phyloP scores from a whole-genome alignment of 202 grass and related monocot genomes.

The Eragrostis tef region DNA sequence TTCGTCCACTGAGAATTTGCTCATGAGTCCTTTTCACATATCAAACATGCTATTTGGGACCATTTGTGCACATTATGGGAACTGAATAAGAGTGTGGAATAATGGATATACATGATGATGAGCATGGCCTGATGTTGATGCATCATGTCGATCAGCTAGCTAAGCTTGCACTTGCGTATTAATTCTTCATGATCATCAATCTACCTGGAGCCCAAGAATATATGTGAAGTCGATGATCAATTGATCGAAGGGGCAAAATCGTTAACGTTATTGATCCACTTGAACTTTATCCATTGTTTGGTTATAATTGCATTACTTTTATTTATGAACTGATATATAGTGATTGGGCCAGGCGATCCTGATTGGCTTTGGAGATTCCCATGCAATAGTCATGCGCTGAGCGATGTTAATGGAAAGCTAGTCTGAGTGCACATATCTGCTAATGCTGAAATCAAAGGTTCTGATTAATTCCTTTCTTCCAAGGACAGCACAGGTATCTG shows the following conservation, averaged over 20 bases:
- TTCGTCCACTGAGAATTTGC: constrained; percentile 43
- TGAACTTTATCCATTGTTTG: constrained; percentile 34
- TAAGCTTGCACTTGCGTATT: constrained; percentile 52
- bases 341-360: constrained; percentile 23
- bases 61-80: constrained; percentile 10
- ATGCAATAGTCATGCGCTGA: constrained; percentile 32
- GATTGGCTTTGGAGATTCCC: constrained; percentile 31
- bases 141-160: constrained; percentile 60
- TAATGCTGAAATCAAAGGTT: constrained; percentile 10
- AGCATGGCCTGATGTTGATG: constrained; percentile 47
- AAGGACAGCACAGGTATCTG: constrained; percentile 28
- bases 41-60: constrained; percentile 48
- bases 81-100: constrained; percentile 44
- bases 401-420: constrained; percentile 34
- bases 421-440: constrained; percentile 27
- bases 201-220: constrained; percentile 43
- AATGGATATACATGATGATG: constrained; percentile 50
- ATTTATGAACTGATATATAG: constrained; percentile 32
- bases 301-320: constrained; percentile 40
- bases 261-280: constrained; percentile 34
- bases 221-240: constrained; percentile 47
- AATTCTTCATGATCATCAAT: constrained; percentile 45
- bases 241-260: constrained; percentile 5
- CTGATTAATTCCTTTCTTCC: constrained; percentile 34
- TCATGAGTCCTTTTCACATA: constrained; percentile 50